Percentiles rank a stretch among this genome's conserved stretches.
phyloP scores from a whole-genome alignment of 768 basidiomycete species.

The Tylopilus cervinicoccineus region DNA sequence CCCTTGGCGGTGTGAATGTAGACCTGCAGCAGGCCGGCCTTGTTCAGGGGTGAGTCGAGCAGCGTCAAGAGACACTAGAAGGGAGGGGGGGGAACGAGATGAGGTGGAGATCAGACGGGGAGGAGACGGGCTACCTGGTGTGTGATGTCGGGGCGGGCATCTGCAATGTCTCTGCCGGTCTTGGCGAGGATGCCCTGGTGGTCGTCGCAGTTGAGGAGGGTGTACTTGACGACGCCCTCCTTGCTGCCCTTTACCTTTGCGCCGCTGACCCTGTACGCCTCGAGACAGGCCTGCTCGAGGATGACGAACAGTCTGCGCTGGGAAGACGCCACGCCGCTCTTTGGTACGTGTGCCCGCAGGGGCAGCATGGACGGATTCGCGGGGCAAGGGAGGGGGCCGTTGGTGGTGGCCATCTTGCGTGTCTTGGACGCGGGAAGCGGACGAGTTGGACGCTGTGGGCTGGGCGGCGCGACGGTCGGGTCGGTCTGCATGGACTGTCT shows the following conservation, averaged over 20 bases:
- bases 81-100: neutral
- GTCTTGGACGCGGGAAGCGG: slow-evolving; percentile 56
- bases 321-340: slow-evolving; percentile 46
- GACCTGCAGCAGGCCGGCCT: slow-evolving; percentile 93
- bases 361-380: slow-evolving; percentile 82
- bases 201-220: slow-evolving; percentile 95
- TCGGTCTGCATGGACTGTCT: slow-evolving; percentile 34
- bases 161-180: slow-evolving; percentile 95
- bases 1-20: slow-evolving; percentile 98
- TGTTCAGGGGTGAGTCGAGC: slow-evolving; percentile 96
- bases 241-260: slow-evolving; percentile 48
- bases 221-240: slow-evolving; percentile 87
- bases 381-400: slow-evolving; percentile 43
- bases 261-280: slow-evolving; percentile 82
- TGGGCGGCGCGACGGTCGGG: slow-evolving; percentile 9
- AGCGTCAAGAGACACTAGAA: slow-evolving; percentile 88
- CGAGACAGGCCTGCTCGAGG: slow-evolving; percentile 91
- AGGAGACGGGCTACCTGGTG: slow-evolving; percentile 68
- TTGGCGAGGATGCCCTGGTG: slow-evolving; percentile 98
- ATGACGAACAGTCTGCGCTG: slow-evolving; percentile 83
- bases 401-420: slow-evolving; percentile 49
- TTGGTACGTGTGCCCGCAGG: slow-evolving; percentile 71
- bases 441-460: slow-evolving; percentile 53
- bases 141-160: slow-evolving; percentile 98
- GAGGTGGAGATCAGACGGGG: neutral